Conservation (phyloP, 257 asterid genomes). For the Handroanthus guayacan region DNA sequence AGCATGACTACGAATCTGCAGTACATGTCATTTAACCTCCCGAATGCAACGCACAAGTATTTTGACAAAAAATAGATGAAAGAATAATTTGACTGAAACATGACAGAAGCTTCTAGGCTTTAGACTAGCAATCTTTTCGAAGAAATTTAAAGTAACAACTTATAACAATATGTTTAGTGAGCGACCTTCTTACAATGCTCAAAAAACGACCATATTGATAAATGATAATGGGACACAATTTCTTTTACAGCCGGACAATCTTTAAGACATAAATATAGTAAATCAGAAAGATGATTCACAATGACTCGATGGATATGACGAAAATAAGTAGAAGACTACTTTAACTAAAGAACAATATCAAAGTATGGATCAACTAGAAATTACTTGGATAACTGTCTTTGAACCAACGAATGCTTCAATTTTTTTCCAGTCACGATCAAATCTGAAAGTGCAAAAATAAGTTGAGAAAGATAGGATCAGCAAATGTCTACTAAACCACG, state of each 20-base stretch:
- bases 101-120: not conserved
- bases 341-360: conserved; percentile 1
- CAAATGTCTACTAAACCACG: not conserved
- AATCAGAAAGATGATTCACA: not conserved
- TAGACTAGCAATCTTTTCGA: not conserved
- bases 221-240: not conserved
- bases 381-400: conserved; percentile 84
- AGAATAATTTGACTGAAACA: not conserved
- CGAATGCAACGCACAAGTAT: not conserved
- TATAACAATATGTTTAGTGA: not conserved
- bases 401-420: conserved; percentile 87
- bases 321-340: not conserved
- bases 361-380: conserved; percentile 25
- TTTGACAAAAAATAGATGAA: not conserved
- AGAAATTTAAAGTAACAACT: not conserved
- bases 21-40: conserved; percentile 22
- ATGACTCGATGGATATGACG: not conserved
- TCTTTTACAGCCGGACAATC: not conserved
- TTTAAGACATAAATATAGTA: not conserved
- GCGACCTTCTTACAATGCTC: not conserved
- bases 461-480: conserved; percentile 20
- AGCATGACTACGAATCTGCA: conserved; percentile 97
- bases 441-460: conserved; percentile 49
- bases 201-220: not conserved
- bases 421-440: conserved; percentile 94